Conservation (phyloP, 805 yeast species). For the Schwanniomyces pseudopolymorphus region DNA sequence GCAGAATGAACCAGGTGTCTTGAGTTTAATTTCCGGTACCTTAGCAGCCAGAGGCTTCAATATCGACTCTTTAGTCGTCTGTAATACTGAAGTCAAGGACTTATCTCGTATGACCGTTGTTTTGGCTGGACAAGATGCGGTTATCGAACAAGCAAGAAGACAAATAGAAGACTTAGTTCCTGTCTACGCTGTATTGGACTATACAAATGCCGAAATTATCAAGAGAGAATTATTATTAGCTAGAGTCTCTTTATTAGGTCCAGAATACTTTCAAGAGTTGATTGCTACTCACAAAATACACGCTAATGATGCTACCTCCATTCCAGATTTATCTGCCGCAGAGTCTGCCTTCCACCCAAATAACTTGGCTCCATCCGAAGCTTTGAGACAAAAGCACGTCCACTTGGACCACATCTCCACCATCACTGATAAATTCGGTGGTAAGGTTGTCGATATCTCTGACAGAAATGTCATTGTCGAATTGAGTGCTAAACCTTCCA, state of each 20-base stretch:
- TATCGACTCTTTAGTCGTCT: slow-evolving; percentile 94
- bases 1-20: slow-evolving; percentile 98
- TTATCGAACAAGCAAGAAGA: slow-evolving; percentile 96
- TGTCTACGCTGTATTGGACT: slow-evolving; percentile 95
- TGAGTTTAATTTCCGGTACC: slow-evolving; percentile 89
- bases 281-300: slow-evolving; percentile 75
- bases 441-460: slow-evolving; percentile 86
- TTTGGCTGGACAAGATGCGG: slow-evolving; percentile 90
- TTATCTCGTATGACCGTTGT: slow-evolving; percentile 96
- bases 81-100: slow-evolving; percentile 94
- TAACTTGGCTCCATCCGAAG: slow-evolving; percentile 86
- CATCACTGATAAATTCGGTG: slow-evolving; percentile 85
- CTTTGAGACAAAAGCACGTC: slow-evolving; percentile 87
- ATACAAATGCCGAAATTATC: slow-evolving; percentile 85
- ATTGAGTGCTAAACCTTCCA: slow-evolving; percentile 88
- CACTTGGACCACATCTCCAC: slow-evolving; percentile 84
- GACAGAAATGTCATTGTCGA: slow-evolving; percentile 94
- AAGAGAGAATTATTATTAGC: slow-evolving; percentile 89
- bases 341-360: slow-evolving; percentile 75
- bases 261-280: slow-evolving; percentile 96
- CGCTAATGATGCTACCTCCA: slow-evolving; percentile 37
- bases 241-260: slow-evolving; percentile 89
- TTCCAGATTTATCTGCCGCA: slow-evolving; percentile 43
- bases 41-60: slow-evolving; percentile 98
- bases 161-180: slow-evolving; percentile 98